Conservation (phyloP, 2,329 filamentous ascomycete genomes). For the Monilinia vaccinii-corymbosi region DNA sequence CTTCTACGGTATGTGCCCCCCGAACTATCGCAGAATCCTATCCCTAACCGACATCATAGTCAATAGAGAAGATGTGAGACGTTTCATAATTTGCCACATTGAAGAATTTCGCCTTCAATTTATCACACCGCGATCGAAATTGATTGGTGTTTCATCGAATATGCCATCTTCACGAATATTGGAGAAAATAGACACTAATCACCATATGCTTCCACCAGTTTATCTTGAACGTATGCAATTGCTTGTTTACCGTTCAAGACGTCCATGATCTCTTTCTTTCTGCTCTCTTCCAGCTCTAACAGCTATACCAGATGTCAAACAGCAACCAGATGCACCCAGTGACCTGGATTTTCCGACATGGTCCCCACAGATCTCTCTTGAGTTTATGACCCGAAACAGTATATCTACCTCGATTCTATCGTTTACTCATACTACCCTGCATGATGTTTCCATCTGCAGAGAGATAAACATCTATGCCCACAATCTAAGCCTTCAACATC, state of each 20-base stretch:
- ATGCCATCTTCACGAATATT: background rate
- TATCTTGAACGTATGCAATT: conserved; percentile 1
- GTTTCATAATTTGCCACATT: background rate
- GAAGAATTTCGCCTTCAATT: background rate
- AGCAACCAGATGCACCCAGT: background rate
- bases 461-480: background rate
- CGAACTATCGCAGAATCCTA: background rate
- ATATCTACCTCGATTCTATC: conserved; percentile 4
- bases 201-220: background rate
- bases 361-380: background rate
- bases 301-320: background rate
- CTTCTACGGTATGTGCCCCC: background rate
- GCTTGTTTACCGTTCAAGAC: too few relatives aligned
- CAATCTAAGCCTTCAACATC: background rate
- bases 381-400: background rate
- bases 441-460: background rate
- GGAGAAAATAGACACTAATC: conserved; percentile 2
- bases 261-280: background rate
- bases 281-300: background rate
- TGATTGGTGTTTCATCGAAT: background rate
- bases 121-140: background rate
- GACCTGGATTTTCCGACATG: background rate
- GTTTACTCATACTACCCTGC: background rate
- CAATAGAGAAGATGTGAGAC: background rate
- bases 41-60: background rate